Conservation (phyloP, 768 basidiomycete genomes). For the Obba rivulosa region DNA sequence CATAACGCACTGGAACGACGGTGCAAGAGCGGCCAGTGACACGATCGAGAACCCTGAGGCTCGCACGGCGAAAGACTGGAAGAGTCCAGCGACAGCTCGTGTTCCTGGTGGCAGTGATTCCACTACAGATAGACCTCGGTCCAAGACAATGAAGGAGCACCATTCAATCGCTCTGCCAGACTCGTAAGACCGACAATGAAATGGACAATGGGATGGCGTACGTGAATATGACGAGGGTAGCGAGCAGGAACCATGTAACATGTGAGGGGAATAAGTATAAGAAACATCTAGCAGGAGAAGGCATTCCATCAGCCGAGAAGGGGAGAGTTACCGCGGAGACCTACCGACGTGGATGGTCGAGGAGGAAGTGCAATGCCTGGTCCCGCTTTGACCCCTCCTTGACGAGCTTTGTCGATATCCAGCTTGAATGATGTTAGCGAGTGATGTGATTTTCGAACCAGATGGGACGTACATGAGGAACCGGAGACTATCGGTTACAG, state of each 20-base stretch:
- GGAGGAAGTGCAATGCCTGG: constrained; percentile 62
- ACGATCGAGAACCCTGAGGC: constrained; percentile 51
- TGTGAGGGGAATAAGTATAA: constrained; percentile 71
- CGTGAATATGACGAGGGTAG: constrained; percentile 53
- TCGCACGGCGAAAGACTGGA: constrained; percentile 49
- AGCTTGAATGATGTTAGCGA: constrained; percentile 34
- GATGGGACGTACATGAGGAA: constrained; percentile 47
- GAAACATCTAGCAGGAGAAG: constrained; percentile 48
- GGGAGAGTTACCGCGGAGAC: not conserved
- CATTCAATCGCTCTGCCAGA: constrained; percentile 53
- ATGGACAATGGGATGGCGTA: constrained; percentile 21
- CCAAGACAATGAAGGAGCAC: constrained; percentile 60
- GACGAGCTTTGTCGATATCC: constrained; percentile 51
- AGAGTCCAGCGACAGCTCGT: constrained; percentile 40
- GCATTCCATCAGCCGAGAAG: not conserved
- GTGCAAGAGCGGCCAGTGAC: constrained; percentile 46
- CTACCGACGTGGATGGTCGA: constrained; percentile 71
- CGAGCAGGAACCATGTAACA: constrained; percentile 68
- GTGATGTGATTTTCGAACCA: not conserved
- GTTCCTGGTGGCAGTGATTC: constrained; percentile 26
- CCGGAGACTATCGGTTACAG: constrained; percentile 42
- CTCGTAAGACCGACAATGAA: too few relatives aligned
- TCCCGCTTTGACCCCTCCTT: constrained; percentile 38
- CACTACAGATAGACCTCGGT: constrained; percentile 17
- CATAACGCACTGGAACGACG: constrained; percentile 57